Evolutionary conservation across 306 rosid species (phyloP), one percentile per base, ranked within the genome.

Genomic region (Carpinus viminea): DNA sequence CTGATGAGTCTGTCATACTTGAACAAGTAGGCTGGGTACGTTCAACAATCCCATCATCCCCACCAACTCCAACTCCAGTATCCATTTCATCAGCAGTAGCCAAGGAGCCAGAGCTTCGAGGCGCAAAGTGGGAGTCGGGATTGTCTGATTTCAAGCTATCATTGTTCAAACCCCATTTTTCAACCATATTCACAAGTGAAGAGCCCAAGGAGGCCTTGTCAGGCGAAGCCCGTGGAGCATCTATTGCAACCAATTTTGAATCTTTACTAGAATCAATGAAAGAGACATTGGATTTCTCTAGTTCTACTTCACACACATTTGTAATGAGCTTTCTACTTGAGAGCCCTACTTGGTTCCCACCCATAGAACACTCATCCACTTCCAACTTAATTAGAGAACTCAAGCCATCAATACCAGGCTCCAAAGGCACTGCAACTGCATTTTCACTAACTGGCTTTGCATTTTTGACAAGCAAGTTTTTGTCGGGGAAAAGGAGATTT

Each of bases 1-100:
- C 82, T 1, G 96, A 88, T n/a, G 97, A 90, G 85, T 86, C 87
- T 2, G 92, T 86, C 90, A 83, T 66, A 84, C 89, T 87, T 24
- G 92, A 91, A 83, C 81, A 76, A 79, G 79, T 17, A 24, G 78
- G 90, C 57, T 75, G 90, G 86, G 79, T 82, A 74, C 57, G 87
- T 75, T 91, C 91, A 62, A 68, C 79, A 78, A 76, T 79, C 43
- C 78, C 90, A 52, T 74, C 76, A 0, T 80, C 86, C 7, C 80
- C 78, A 47, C 52, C 52, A 48, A 41, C 45, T 31, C 90, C 84
- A n/a, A 78, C 57, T 28, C 80, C 76, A 50, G 74, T 81, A 46
- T 88, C 89, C 75, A 78, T 79, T 43, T 73, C 87, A 12, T 84
- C 76, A 45, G 74, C 76, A 74, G 45, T 80, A 78, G 61, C 79